Evolutionary conservation across 192 early-diverging fungal species (phyloP), one percentile per base, ranked within the genome.

Genomic region (Gigaspora rosea): DNA sequence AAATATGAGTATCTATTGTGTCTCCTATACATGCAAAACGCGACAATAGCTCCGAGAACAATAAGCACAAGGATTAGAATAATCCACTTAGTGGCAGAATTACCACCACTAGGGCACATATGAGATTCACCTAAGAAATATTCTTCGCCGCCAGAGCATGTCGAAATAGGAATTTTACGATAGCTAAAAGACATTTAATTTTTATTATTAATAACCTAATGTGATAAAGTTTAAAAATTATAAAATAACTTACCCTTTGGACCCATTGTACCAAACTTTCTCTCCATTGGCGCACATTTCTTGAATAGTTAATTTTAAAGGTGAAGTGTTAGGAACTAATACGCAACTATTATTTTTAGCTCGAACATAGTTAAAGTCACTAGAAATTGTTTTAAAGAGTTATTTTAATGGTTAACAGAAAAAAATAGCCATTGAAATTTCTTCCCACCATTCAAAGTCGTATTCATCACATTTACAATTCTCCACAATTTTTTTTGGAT

Each of bases 361-460:
- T 52, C 90, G 89, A 27, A 90, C 89, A 84, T 94, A 95, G 77
- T 92, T 90, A 81, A 87, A 87, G 77, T 93, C 93, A 83, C 82
- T 81, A 74, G 32, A 71, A 69, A 33, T 1, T 15, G 11, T 62
- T 58, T 61, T 33, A 35, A 58, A 18, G 35, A 75, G 51, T 59
- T 72, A 65, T 76, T 79, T 61, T 16, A 73, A 10, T 32, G 47
- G 35, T 32, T 12, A 52, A 35, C 48, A 63, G 15, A 18, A 56
- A 6, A 72, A 4, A 57, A 16, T 51, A 15, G 16, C 16, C 27
- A 33, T 22, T 15, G 47, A 36, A 16, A 13, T 15, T 68, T 13
- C 72, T 73, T 76, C 41, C 2, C 41, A 75, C 82, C 97, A 98
- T 87, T 97, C 95, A 82, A 89, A 98, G 79, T 98, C 97, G 15